Conservation (phyloP, 495 filamentous ascomycete species). For the Xylaria palmicola region DNA sequence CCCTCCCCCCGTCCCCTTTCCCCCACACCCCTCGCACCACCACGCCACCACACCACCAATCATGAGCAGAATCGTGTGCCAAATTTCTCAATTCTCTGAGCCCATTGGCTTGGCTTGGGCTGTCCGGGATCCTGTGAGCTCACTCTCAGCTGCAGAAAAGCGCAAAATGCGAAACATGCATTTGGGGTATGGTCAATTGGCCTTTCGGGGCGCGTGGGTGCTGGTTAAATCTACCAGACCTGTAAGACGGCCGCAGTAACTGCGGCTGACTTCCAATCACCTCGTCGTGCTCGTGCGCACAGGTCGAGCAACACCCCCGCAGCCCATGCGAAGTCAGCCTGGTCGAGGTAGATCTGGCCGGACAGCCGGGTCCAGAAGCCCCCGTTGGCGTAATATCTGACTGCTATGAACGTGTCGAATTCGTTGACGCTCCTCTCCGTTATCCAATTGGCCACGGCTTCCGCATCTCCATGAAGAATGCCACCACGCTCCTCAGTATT, state of each 20-base stretch:
- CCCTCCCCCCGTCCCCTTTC: neutral
- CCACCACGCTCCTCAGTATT: slow-evolving; percentile 1
- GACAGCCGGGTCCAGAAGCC: slow-evolving; percentile 71
- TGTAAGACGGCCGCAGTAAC: neutral
- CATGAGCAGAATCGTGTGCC: neutral
- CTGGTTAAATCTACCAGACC: too few species aligned
- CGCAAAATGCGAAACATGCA: slow-evolving; percentile 9
- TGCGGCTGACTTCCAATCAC: slow-evolving; percentile 37
- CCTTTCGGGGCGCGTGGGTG: neutral
- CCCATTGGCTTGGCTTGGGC: neutral
- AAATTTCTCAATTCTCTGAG: slow-evolving; percentile 3
- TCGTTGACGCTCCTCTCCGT: slow-evolving; percentile 53
- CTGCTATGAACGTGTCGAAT: slow-evolving; percentile 68
- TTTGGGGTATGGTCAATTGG: neutral
- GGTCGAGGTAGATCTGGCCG: slow-evolving; percentile 77
- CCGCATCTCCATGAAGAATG: slow-evolving; percentile 22
- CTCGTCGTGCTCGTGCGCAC: slow-evolving; percentile 56
- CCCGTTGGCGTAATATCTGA: slow-evolving; percentile 60
- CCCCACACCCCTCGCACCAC: neutral
- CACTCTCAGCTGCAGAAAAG: slow-evolving; percentile 9
- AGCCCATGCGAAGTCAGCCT: slow-evolving; percentile 73
- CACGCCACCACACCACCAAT: neutral
- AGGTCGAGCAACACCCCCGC: slow-evolving; percentile 60
- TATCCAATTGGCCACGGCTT: slow-evolving; percentile 54
- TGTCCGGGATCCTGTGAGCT: neutral